Conservation (phyloP, 306 rosid genomes). For the Vachellia collinsii region DNA sequence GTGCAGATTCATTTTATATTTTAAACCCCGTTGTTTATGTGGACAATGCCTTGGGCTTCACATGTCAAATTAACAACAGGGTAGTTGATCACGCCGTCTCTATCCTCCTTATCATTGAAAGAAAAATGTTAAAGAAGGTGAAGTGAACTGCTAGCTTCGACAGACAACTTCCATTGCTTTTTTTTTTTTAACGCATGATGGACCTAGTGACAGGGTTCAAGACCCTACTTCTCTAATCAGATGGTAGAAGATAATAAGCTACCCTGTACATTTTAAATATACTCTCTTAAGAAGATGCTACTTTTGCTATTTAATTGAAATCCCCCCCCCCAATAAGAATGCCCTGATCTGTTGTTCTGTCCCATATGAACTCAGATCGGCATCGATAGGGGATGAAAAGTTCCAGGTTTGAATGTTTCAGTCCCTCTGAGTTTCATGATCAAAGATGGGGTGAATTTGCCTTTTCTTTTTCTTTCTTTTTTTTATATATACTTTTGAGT, state of each 20-base stretch:
- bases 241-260: background rate
- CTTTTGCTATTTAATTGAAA: slow-evolving; percentile 5
- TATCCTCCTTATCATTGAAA: background rate
- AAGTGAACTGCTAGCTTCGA: background rate
- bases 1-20: too few relatives aligned
- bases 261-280: background rate
- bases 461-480: background rate
- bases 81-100: background rate
- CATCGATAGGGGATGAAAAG: too few relatives aligned
- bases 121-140: too few relatives aligned
- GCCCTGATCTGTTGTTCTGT: background rate
- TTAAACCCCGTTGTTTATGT: background rate
- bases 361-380: background rate
- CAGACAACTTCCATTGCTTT: background rate
- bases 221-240: too few relatives aligned
- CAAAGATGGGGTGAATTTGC: background rate
- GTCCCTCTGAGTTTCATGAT: background rate
- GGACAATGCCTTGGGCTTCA: background rate
- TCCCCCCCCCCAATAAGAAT: background rate
- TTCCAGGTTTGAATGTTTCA: background rate
- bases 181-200: background rate
- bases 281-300: background rate
- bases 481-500: background rate
- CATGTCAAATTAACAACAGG: background rate
- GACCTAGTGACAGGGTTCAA: background rate